Percentiles rank a stretch among this genome's conserved stretches.
These are phyloP conservation scores for grape (Vitis vinifera) DNA, from an alignment of 164 flowering plant species.

Conservation along the genomic window DNA sequence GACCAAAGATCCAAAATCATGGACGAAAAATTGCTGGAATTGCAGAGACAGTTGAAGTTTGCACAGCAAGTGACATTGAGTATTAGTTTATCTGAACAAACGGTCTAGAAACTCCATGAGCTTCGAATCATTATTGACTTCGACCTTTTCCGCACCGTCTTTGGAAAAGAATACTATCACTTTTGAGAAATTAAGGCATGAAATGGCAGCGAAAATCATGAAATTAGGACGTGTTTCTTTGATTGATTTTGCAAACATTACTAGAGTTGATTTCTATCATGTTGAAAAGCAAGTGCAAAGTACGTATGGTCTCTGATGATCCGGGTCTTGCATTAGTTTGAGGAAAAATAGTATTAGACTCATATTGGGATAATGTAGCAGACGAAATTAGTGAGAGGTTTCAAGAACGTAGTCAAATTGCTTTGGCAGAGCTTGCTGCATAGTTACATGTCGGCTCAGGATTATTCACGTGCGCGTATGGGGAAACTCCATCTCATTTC, in stretches of 20 bases:
- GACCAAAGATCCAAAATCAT: constrained; percentile 22
- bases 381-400: constrained; percentile 96
- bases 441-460: constrained; percentile 85
- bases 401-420: constrained; percentile 93
- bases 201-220: constrained; percentile 60
- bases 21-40: constrained; percentile 87
- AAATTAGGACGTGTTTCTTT: constrained; percentile 76
- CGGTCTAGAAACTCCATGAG: constrained; percentile 86
- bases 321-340: constrained; percentile 66
- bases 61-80: constrained; percentile 92
- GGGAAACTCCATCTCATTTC: too few species aligned
- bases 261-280: constrained; percentile 87
- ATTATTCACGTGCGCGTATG: constrained; percentile 26
- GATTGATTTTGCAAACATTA: constrained; percentile 83
- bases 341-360: constrained; percentile 82
- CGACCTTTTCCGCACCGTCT: constrained; percentile 86
- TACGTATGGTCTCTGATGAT: constrained; percentile 53
- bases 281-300: constrained; percentile 82
- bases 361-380: constrained; percentile 85
- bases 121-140: constrained; percentile 79
- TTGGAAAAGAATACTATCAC: constrained; percentile 96
- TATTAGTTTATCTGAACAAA: constrained; percentile 80
- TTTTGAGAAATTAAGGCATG: constrained; percentile 79
- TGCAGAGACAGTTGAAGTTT: constrained; percentile 89
- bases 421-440: constrained; percentile 82